Base-by-base conservation (phyloP, 306 rosid species). In the Hippophae tibetana region DNA sequence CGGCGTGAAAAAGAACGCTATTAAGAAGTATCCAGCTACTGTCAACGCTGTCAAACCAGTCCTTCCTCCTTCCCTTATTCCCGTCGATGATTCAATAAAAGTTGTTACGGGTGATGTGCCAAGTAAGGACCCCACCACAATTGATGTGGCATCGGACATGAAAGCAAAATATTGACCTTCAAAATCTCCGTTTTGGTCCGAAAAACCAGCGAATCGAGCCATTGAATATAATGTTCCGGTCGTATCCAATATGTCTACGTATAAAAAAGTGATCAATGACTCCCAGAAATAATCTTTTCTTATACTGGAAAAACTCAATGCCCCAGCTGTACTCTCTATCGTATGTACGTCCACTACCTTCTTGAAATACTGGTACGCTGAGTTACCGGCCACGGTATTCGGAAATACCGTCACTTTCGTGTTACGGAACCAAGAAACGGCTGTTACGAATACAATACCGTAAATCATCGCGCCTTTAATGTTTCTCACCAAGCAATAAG, bases 91-190 rank as follows among this genome's bases (percentile, higher is more conserved):
- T 66, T 93, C 99, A 0, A 88, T 75, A 5, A 88, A 93, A 58
- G 94, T 69, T 70, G 99, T 93, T 23, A 93, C 99, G 0, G 99
- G 99, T 1, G 99, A 93, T 13, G 99, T 93, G 7, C 99, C 99
- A 0, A 93, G 52, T 0, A 88, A 10, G 0, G 99, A 82, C 7
- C 99, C 99, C 62, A 84, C 97, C 13, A 93, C 97, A 11, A 93
- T 88, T 9, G 99, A 74, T 55, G 95, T 73, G 67, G 97, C 99
- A 52, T 93, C 99, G 0, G 99, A 93, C 99, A 93, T 88, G 72
- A 88, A 93, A 0, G 99, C 97, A 40, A 86, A 93, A 31, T 93
- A 93, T 27, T 93, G 99, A 0, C 99, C 99, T 66, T 86, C 94
- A 58, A 93, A 93, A 51, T 71, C 78, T 0, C 99, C 99, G 11